Base-by-base conservation (phyloP, 148 eudicot genomes). In the Cornus florida region DNA sequence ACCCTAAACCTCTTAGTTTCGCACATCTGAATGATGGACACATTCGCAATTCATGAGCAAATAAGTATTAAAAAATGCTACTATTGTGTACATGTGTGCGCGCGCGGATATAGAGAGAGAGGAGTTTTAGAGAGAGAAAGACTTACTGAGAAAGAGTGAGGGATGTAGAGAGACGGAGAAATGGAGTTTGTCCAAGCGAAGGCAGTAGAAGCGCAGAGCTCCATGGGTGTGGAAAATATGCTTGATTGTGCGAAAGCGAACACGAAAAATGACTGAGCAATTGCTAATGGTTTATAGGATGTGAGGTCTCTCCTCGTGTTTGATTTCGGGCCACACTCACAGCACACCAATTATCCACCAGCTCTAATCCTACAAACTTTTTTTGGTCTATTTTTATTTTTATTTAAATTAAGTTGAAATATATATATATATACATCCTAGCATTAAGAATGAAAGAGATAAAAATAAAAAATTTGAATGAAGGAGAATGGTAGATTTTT, bases 161-260 rank as follows among this genome's bases (percentile, higher is more conserved):
- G 43, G 76, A 73, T 11, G 69, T 70, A 84, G 35, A 83, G 62
- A 46, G 84, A 86, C 33, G 87, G 78, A 66, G 91, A 88, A 43
- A 90, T 56, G 72, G 91, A 85, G 69, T 76, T 80, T 19, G 85
- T 83, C 87, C 88, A 90, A 33, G 91, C 81, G 32, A 87, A 83
- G 20, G 88, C 73, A 82, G 81, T 43, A 43, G 48, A 43, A 6
- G 48, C 48, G 59, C 82, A 83, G 14, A 89, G 73, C 89, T 86
- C 93, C 96, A 92, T 92, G 80, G 71, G 0, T 53, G 53, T 48
- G 53, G 53, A 48, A 48, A 48, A 7, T 7, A 7, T 48, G 53
- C 53, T 48, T 48, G 53, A 48, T 8, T 3, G 53, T 7, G 12
- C 7, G 53, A 48, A 7, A 11, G 53, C 53, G 12, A 48, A 48